These are phyloP conservation scores for Brassica napus DNA, from an alignment of 345 rosid species.

Conservation along the genomic window Da-Ae NC_063443.1:16699501-16700000, in stretches of 20 bases:
- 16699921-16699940: background rate
- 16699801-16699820: slow-evolving; percentile 94
- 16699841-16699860: slow-evolving; percentile 80
- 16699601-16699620: slow-evolving; percentile 94
- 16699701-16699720: slow-evolving; percentile 29
- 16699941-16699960: background rate
- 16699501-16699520: slow-evolving; percentile 63
- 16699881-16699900: slow-evolving; percentile 99
- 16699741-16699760: background rate
- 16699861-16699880: slow-evolving; percentile 93
- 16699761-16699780: slow-evolving; percentile 56
- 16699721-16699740: slow-evolving; percentile 11
- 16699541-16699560: slow-evolving; percentile 98
- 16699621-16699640: slow-evolving; percentile 38
- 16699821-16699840: slow-evolving; percentile 85
- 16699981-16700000: background rate
- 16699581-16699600: slow-evolving; percentile 96
- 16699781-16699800: slow-evolving; percentile 97
- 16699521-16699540: slow-evolving; percentile 89
- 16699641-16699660: slow-evolving; percentile 37
- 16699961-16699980: background rate
- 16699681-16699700: slow-evolving; percentile 29
- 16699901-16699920: slow-evolving; percentile 59
- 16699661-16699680: slow-evolving; percentile 35
- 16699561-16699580: slow-evolving; percentile 97